phyloP scores from a whole-genome alignment of 2,329 filamentous ascomycete species.

The Elsinoe arachidis region DNA sequence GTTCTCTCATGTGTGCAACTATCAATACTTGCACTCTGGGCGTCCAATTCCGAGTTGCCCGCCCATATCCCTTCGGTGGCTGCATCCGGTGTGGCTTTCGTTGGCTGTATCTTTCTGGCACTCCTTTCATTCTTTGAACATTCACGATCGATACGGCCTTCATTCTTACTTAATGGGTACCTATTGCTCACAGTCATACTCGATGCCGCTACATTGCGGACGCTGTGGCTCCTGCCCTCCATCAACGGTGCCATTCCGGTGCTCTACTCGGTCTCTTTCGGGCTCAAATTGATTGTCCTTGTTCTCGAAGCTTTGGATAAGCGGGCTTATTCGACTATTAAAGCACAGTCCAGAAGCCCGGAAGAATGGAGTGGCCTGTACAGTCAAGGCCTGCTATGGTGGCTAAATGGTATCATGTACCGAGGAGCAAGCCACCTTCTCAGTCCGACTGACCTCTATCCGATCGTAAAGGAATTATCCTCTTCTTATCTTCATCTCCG shows the following conservation, averaged over 20 bases:
- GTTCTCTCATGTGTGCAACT: conserved; percentile 13
- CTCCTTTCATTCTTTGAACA: conserved; percentile 15
- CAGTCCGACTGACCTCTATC: conserved; percentile 8
- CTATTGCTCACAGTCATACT: conserved; percentile 13
- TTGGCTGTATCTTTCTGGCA: conserved; percentile 4
- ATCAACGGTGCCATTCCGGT: conserved; percentile 23
- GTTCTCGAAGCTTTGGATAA: conserved; percentile 21
- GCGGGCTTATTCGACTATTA: not conserved
- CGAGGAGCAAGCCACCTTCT: conserved; percentile 4
- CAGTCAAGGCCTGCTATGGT: conserved; percentile 8
- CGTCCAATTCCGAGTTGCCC: not conserved
- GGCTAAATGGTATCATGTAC: conserved; percentile 13
- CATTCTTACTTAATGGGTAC: conserved; percentile 14
- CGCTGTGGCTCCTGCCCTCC: conserved; percentile 26
- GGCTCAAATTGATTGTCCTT: conserved; percentile 31
- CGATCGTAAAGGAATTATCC: conserved; percentile 11
- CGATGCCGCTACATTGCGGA: conserved; percentile 13
- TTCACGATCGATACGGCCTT: conserved; percentile 14
- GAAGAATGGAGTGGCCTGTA: conserved; percentile 13
- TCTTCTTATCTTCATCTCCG: not conserved
- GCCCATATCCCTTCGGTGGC: conserved; percentile 4
- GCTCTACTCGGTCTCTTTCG: conserved; percentile 31
- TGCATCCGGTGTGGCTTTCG: conserved; percentile 11
- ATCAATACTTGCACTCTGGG: conserved; percentile 7
- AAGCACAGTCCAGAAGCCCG: not conserved